Percentiles rank a stretch among this genome's conserved stretches.
phyloP scores from a whole-genome alignment of 345 rosid species.

The Salix koriyanagi region DNA sequence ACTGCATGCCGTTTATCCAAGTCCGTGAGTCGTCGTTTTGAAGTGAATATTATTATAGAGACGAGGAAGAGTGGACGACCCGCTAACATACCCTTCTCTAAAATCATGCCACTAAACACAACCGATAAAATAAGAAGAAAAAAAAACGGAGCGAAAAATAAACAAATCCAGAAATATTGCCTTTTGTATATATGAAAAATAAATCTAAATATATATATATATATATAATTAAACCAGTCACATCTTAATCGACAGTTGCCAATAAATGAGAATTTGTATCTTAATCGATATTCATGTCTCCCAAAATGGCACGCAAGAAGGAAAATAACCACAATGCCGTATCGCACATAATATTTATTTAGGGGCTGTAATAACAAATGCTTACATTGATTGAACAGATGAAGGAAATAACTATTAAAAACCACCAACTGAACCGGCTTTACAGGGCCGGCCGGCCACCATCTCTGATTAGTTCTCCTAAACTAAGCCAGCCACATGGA shows the following conservation, averaged over 20 bases:
- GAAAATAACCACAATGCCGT: too few species aligned
- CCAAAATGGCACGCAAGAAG: too few species aligned
- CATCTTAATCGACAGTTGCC: neutral
- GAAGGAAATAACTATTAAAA: conserved; percentile 4
- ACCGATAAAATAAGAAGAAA: too few species aligned
- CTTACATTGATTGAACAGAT: neutral
- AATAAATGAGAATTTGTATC: too few species aligned
- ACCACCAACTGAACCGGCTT: conserved; percentile 16
- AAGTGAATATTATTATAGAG: neutral
- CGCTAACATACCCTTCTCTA: neutral
- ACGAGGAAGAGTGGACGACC: neutral
- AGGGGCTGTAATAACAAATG: too few species aligned
- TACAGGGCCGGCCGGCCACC: neutral
- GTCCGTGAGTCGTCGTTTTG: neutral
- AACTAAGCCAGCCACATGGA: neutral
- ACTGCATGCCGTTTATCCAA: neutral
- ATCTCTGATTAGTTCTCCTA: neutral
- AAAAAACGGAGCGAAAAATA: too few species aligned
- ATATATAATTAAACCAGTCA: neutral
- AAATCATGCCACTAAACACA: too few species aligned
- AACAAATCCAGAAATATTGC: too few species aligned
- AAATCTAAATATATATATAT: too few species aligned
- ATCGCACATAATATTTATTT: too few species aligned
- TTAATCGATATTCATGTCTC: too few species aligned
- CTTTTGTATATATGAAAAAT: too few species aligned